These are phyloP conservation scores for Solanum hybrid DNA, from an alignment of 305 asterid species.

Conservation along the genomic window DNA sequence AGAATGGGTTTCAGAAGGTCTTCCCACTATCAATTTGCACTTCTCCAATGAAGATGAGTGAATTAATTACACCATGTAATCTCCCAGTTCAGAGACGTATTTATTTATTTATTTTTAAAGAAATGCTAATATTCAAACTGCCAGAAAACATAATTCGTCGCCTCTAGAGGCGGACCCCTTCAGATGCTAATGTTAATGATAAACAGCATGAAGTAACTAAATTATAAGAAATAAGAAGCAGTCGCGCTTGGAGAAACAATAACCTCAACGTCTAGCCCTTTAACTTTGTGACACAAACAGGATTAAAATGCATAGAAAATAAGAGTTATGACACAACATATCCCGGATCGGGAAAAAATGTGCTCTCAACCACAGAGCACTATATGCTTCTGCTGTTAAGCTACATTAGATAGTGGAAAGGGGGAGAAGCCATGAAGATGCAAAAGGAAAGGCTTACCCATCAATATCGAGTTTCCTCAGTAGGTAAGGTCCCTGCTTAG, in stretches of 20 bases:
- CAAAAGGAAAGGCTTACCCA: constrained; percentile 46
- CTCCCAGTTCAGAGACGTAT: neutral
- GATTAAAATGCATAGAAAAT: neutral
- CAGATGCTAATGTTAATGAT: neutral
- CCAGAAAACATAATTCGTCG: neutral
- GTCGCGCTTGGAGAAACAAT: neutral
- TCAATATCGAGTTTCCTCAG: constrained; percentile 84
- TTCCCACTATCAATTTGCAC: neutral
- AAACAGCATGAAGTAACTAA: neutral
- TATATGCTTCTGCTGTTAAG: neutral
- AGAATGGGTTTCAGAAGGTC: neutral
- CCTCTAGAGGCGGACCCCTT: neutral
- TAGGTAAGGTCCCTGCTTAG: constrained; percentile 86
- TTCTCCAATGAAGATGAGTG: neutral
- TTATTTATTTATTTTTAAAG: neutral
- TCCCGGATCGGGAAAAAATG: neutral
- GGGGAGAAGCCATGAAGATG: neutral
- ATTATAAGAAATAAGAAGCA: neutral
- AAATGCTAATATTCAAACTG: neutral
- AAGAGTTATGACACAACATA: neutral
- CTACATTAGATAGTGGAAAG: neutral
- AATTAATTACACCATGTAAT: neutral
- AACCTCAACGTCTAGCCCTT: neutral
- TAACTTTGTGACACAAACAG: neutral
- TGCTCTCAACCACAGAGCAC: neutral